Evolutionary conservation across 2,329 filamentous ascomycete genomes (phyloP).

Genomic region (Bertia moriformis): DNA sequence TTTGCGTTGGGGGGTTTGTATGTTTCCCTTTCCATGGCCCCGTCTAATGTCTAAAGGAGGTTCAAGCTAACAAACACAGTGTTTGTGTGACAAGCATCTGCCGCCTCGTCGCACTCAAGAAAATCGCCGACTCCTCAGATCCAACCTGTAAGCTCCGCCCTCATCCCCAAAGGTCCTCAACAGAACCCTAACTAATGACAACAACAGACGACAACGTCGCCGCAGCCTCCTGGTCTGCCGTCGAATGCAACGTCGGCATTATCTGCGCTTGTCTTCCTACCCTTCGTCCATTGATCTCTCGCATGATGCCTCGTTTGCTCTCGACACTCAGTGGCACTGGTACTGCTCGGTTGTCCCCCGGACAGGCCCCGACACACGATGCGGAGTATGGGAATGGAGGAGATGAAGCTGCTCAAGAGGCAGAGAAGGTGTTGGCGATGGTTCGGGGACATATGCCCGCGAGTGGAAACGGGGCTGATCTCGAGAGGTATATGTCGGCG

Average conservation of each 20-base stretch:
- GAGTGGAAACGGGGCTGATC: too few species aligned
- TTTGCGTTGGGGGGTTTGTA: conserved; percentile 25
- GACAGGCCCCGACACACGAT: too few species aligned
- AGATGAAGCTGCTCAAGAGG: too few species aligned
- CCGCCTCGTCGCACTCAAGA: conserved; percentile 11
- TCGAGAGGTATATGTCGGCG: too few species aligned
- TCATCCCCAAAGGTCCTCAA: neutral
- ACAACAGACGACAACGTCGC: conserved; percentile 13
- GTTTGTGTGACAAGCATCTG: conserved; percentile 23
- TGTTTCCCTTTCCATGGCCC: conserved; percentile 6
- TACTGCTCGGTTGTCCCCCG: too few species aligned
- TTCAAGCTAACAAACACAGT: conserved; percentile 8
- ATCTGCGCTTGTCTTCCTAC: conserved; percentile 19
- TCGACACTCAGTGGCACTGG: neutral
- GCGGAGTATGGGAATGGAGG: too few species aligned
- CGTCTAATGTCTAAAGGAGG: neutral
- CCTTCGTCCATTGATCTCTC: conserved; percentile 13
- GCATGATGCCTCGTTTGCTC: conserved; percentile 8
- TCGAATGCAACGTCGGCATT: conserved; percentile 21
- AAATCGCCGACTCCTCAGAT: conserved; percentile 12
- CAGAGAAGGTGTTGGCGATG: too few species aligned
- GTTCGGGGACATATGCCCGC: too few species aligned
- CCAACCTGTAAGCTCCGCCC: conserved; percentile 11
- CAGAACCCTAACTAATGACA: conserved; percentile 2
- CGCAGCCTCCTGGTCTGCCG: conserved; percentile 18